A percentile compares a stretch with the other conserved stretches of the same genome.
Evolutionary conservation across 1,284 basidiomycete species (phyloP).

Genomic region (Malassezia japonica): DNA sequence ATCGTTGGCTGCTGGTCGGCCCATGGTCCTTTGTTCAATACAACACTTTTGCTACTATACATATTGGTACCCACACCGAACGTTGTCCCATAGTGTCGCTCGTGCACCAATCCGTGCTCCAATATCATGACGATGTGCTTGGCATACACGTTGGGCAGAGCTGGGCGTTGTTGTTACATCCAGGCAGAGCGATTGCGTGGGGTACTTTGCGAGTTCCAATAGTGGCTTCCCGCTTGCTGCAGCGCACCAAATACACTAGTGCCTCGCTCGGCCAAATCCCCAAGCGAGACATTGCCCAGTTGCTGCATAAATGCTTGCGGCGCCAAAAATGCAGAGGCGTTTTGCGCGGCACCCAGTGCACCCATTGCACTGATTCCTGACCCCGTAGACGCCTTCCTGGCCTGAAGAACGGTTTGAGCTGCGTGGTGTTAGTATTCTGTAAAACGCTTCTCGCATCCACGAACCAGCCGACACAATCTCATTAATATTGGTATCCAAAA

Average conservation of each 20-base stretch:
- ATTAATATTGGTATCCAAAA: conserved; percentile 93
- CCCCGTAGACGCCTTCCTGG: conserved; percentile 7
- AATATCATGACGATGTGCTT: not conserved
- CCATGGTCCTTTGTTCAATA: conserved; percentile 2
- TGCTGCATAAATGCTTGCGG: not conserved
- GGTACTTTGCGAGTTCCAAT: not conserved
- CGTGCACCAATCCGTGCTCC: not conserved
- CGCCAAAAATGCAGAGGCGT: not conserved
- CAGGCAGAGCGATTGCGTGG: not conserved
- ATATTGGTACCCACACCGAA: no score
- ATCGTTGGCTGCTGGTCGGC: conserved; percentile 14
- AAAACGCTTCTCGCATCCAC: not conserved
- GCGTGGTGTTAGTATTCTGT: not conserved
- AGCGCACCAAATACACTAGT: conserved; percentile 1
- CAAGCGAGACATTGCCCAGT: conserved; percentile 6
- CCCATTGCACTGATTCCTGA: conserved; percentile 5
- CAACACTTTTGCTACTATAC: not conserved
- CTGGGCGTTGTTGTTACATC: no score
- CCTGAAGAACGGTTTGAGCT: conserved; percentile 53
- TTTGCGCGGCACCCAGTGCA: not conserved
- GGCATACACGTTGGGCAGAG: no score
- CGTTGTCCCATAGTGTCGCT: no score
- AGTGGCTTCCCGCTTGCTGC: conserved; percentile 10
- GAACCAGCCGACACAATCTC: conserved; percentile 62
- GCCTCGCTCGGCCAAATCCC: conserved; percentile 4